These are phyloP conservation scores for Cucumis variabilis DNA, from an alignment of 331 rosid genomes.

Conservation along the genomic window DNA sequence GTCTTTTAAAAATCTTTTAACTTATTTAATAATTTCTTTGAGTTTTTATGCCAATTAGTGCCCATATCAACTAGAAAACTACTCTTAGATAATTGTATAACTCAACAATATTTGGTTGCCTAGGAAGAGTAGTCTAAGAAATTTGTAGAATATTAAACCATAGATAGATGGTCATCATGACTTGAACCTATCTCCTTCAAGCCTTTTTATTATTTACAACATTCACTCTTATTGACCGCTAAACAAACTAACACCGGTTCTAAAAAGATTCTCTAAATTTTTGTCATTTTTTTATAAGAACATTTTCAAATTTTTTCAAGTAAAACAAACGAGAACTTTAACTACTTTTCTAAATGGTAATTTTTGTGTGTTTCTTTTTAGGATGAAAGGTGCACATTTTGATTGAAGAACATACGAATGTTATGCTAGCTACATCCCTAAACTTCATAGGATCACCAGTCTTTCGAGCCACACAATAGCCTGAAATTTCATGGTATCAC, in stretches of 20 bases:
- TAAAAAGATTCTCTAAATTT: background rate
- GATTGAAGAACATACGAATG: background rate
- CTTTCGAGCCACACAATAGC: background rate
- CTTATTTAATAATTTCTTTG: background rate
- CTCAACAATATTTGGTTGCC: background rate
- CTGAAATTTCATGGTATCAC: background rate
- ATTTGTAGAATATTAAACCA: background rate
- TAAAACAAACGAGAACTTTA: background rate
- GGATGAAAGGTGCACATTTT: conserved; percentile 8
- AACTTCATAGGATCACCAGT: background rate
- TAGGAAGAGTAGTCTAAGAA: background rate
- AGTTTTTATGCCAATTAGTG: background rate
- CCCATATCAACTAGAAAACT: background rate
- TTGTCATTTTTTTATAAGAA: background rate
- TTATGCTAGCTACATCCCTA: background rate
- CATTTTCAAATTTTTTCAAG: too few relatives aligned
- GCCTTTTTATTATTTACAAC: background rate
- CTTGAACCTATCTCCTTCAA: background rate
- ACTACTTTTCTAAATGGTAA: background rate
- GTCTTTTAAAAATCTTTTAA: background rate
- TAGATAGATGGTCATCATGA: background rate
- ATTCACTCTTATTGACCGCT: background rate
- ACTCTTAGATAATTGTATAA: background rate
- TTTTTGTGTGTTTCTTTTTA: background rate
- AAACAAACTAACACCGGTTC: background rate